Percentiles rank a stretch among this genome's conserved stretches.
Evolutionary conservation across 192 early-diverging fungal species (phyloP).

Genomic region (Backusella psychrophila): DNA sequence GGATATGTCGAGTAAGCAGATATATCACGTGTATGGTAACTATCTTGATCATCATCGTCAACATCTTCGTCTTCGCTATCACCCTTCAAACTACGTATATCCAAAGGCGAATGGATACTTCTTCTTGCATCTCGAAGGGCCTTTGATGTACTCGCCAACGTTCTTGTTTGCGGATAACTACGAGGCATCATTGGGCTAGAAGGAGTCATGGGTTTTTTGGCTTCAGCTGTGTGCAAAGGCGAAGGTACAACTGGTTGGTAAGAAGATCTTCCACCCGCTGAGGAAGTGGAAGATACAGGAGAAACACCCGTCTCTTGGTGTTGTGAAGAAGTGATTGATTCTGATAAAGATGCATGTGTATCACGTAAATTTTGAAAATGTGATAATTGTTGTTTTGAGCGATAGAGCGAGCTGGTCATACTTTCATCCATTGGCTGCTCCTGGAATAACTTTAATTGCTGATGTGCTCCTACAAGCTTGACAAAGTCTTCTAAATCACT

Average conservation of each 20-base stretch:
- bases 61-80: background rate
- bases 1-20: constrained; percentile 11
- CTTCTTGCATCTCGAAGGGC: background rate
- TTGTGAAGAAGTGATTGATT: constrained; percentile 20
- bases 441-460: constrained; percentile 52
- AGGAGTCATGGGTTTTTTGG: background rate
- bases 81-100: background rate
- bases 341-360: constrained; percentile 27
- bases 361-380: constrained; percentile 31
- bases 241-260: constrained; percentile 9
- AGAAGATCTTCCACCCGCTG: background rate
- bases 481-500: constrained; percentile 64
- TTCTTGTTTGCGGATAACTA: constrained; percentile 1
- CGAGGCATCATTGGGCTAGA: constrained; percentile 4
- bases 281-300: constrained; percentile 6
- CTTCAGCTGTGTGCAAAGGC: background rate
- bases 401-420: constrained; percentile 1
- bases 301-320: background rate
- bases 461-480: constrained; percentile 53
- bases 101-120: background rate
- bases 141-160: background rate
- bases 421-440: background rate
- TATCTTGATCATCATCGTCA: background rate
- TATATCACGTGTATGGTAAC: constrained; percentile 2
- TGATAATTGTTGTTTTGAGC: constrained; percentile 20